Evolutionary conservation across 371 early-diverging fungal species (phyloP).

Genomic region (Syncephalis plumigaleata): DNA sequence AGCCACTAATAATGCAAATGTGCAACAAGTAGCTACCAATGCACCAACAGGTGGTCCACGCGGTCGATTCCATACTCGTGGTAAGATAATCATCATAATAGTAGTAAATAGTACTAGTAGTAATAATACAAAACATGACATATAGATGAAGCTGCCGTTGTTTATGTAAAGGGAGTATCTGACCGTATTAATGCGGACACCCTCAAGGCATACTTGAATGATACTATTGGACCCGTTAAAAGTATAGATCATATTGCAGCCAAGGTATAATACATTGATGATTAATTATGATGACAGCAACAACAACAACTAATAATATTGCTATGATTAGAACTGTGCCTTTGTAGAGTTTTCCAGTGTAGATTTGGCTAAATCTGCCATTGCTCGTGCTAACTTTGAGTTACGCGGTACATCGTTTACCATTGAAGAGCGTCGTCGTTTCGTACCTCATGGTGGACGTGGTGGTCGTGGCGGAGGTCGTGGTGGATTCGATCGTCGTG

Average conservation of each 20-base stretch:
- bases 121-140: no score
- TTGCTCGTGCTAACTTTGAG: conserved; percentile 13
- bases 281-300: conserved; percentile 6
- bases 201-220: conserved; percentile 17
- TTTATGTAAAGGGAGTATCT: conserved; percentile 10
- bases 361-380: conserved; percentile 22
- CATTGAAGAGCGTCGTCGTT: conserved; percentile 22
- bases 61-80: conserved; percentile 1
- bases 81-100: neutral
- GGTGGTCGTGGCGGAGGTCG: conserved; percentile 7
- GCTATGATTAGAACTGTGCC: conserved; percentile 27
- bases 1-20: conserved; percentile 6
- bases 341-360: conserved; percentile 35
- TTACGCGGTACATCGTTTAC: conserved; percentile 24
- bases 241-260: conserved; percentile 18
- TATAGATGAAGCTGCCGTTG: neutral
- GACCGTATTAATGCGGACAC: conserved; percentile 15
- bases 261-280: conserved; percentile 3
- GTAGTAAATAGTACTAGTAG: no score
- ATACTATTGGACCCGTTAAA: conserved; percentile 19
- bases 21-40: conserved; percentile 2
- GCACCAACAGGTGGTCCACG: conserved; percentile 5
- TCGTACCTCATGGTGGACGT: conserved; percentile 3
- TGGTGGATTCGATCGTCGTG: conserved; percentile 4
- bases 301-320: conserved; percentile 1